Percentiles rank a stretch among this genome's conserved stretches.
These are phyloP conservation scores for Camellia lanceoleosa DNA, from an alignment of 148 eudicot genomes.

Conservation along the genomic window DNA sequence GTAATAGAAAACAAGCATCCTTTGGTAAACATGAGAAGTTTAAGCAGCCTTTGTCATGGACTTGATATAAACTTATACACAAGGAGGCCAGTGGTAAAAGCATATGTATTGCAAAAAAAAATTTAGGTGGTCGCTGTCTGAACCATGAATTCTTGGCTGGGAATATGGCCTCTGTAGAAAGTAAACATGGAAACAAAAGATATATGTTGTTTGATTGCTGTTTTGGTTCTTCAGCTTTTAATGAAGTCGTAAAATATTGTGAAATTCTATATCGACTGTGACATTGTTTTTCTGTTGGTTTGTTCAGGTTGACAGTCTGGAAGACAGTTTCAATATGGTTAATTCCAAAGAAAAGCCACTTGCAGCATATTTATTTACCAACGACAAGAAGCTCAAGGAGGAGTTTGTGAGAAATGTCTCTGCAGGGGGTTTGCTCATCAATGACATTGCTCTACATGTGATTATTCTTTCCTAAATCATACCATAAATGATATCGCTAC, in stretches of 20 bases:
- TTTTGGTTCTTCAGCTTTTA: not conserved
- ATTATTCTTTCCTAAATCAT: constrained; percentile 5
- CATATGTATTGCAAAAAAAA: no score
- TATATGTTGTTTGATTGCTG: not conserved
- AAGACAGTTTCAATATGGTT: constrained; percentile 41
- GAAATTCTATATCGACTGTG: not conserved
- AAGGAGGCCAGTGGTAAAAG: no score
- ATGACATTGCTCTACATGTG: constrained; percentile 56
- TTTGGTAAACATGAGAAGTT: not conserved
- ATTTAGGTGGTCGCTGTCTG: not conserved
- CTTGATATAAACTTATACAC: not conserved
- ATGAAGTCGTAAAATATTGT: not conserved
- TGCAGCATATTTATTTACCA: constrained; percentile 61
- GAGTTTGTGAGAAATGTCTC: constrained; percentile 39
- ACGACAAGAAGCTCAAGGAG: constrained; percentile 46
- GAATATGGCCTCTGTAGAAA: not conserved
- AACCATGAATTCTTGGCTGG: not conserved
- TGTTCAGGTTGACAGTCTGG: constrained; percentile 46
- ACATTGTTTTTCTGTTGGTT: constrained; percentile 4
- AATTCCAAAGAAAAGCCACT: constrained; percentile 58
- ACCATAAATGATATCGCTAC: no score
- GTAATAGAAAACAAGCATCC: not conserved
- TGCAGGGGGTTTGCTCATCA: constrained; percentile 51
- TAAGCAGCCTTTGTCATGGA: not conserved
- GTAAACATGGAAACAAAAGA: not conserved